Percentiles rank a stretch among this genome's conserved stretches.
phyloP scores from a whole-genome alignment of 2,329 filamentous ascomycete species.

The Alternaria sp. region DNA sequence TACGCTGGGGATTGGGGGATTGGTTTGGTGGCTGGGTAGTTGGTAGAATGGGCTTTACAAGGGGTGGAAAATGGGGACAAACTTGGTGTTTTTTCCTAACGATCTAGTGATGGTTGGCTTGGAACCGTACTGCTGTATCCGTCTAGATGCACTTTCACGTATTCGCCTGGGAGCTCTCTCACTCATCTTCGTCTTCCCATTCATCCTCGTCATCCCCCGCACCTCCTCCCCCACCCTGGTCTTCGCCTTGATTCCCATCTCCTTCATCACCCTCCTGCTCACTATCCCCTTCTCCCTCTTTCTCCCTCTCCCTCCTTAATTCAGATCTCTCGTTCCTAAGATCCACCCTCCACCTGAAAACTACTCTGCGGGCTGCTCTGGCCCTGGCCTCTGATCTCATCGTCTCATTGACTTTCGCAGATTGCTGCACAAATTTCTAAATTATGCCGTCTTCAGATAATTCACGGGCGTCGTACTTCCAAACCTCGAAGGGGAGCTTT shows the following conservation, averaged over 20 bases:
- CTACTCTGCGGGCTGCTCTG: neutral
- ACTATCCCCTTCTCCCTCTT: neutral
- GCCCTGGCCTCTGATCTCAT: neutral
- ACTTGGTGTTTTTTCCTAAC: neutral
- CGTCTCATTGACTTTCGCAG: neutral
- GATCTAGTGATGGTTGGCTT: neutral
- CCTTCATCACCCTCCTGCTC: neutral
- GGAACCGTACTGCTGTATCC: neutral
- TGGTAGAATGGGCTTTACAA: slow-evolving; percentile 29
- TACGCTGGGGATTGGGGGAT: slow-evolving; percentile 43
- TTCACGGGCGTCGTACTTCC: slow-evolving; percentile 2
- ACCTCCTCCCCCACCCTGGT: neutral
- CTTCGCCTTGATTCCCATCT: neutral
- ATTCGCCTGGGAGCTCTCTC: neutral
- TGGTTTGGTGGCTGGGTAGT: slow-evolving; percentile 46
- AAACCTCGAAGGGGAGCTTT: neutral
- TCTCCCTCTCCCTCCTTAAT: neutral
- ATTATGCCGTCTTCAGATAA: slow-evolving; percentile 3
- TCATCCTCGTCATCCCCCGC: neutral
- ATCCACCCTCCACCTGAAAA: slow-evolving; percentile 1
- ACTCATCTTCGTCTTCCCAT: neutral
- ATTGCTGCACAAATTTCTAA: neutral
- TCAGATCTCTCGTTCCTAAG: neutral
- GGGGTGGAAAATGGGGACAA: neutral
- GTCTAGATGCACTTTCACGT: neutral